Conservation (phyloP, 1,284 basidiomycete genomes). For the Boletus semigastroideus region DNA sequence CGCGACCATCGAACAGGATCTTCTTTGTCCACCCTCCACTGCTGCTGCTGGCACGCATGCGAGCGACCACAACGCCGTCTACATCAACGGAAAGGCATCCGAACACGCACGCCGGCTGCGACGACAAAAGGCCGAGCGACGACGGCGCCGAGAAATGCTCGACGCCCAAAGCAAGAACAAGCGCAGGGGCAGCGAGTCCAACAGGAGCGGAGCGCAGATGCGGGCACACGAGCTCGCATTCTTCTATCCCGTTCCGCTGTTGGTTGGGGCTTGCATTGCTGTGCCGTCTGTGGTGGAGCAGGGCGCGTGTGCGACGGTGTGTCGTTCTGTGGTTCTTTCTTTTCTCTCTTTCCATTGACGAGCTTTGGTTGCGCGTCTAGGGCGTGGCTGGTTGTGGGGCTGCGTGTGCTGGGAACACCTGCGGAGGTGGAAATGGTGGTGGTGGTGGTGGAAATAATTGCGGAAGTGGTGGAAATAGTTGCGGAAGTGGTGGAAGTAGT, state of each 20-base stretch:
- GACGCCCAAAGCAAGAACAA: neutral
- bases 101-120: conserved; percentile 21
- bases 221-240: conserved; percentile 31
- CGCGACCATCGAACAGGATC: conserved; percentile 15
- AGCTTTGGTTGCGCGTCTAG: neutral
- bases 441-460: neutral
- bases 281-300: conserved; percentile 19
- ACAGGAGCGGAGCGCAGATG: too few species aligned
- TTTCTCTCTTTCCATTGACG: too few species aligned
- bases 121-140: conserved; percentile 19
- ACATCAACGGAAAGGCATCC: conserved; percentile 20
- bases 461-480: neutral
- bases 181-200: neutral
- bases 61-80: conserved; percentile 48
- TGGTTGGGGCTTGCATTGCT: conserved; percentile 18
- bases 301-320: neutral
- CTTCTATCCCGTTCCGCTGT: conserved; percentile 38
- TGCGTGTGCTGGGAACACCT: neutral
- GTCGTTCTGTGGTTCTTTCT: neutral
- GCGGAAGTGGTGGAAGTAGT: neutral
- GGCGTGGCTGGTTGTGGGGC: neutral
- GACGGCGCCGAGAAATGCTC: conserved; percentile 12
- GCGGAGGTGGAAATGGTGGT: neutral
- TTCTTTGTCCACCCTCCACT: conserved; percentile 21
- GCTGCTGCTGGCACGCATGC: conserved; percentile 42